Evolutionary conservation across 495 filamentous ascomycete species (phyloP), one percentile per base, ranked within the genome.

Genomic region (Podospora bellae-mahoneyi): DNA sequence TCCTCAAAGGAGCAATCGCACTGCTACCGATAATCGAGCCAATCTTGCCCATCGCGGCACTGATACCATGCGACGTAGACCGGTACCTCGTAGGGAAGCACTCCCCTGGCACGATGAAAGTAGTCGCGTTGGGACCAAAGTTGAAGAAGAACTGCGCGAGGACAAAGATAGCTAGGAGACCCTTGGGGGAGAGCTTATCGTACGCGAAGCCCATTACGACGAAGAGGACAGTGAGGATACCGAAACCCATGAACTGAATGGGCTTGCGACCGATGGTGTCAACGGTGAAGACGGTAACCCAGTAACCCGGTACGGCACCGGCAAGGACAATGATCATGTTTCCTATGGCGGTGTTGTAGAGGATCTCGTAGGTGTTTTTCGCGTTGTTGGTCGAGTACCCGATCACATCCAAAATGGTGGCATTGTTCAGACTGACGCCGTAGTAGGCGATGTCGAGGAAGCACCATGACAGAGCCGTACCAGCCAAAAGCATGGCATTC

Each of bases 41-140:
- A 65, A 93, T 84, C 71, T 78, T 78, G 66, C 77, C 77, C 56
- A 70, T 3, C 0, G 89, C 92, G 15, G 92, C 93, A 5, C 89
- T 92, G 75, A 97, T 84, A 61, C 93, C 93, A 78, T 96, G 92
- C 3, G 90, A 90, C 34, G 91, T 92, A 9, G 89, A 90, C 3
- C 93, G 86, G 75, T 94, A 95, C 57, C 92, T 88, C 4, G 93
- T 96, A 0, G 93, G 93, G 81, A 95, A 97, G 72, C 88, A 90
- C 76, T 97, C 93, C 23, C 92, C 93, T 10, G 93, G 93, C 0
- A 96, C 89, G 72, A 96, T 90, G 81, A 96, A 96, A 39, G 92
- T 96, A 23, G 91, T 96, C 1, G 91, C 84, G 78, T 96, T 96
- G 64, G 93, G 93, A 1, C 92, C 89, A 68, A 92, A 82, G 73